Evolutionary conservation across 139 green algal species (phyloP).

Genomic region (Micromonas commoda): DNA sequence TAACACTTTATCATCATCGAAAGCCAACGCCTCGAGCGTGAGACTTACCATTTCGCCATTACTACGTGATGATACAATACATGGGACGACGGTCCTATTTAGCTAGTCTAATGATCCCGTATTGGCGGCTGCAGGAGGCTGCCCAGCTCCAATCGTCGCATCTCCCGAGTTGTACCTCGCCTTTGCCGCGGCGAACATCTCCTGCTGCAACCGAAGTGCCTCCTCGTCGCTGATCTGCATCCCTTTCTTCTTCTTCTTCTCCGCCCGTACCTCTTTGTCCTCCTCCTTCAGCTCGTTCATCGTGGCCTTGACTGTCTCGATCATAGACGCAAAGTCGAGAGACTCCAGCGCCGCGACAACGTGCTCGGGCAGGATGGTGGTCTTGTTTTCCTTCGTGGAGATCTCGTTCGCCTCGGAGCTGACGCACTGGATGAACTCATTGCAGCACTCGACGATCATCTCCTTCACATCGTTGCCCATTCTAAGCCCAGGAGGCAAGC

Average conservation of each 20-base stretch:
- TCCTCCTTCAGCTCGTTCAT: constrained; percentile 12
- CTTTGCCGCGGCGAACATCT: constrained; percentile 17
- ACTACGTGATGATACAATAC: too few relatives aligned
- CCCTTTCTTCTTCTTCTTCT: constrained; percentile 21
- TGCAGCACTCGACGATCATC: constrained; percentile 43
- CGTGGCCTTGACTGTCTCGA: neutral
- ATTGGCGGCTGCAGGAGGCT: neutral
- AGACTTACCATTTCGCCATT: too few relatives aligned
- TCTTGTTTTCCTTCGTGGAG: constrained; percentile 41
- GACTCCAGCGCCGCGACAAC: constrained; percentile 41
- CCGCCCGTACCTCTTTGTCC: neutral
- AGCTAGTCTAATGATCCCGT: neutral
- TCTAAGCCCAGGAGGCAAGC: constrained; percentile 34
- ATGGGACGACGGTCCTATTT: too few relatives aligned
- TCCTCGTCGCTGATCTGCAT: constrained; percentile 4
- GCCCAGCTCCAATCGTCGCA: neutral
- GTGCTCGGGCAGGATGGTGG: constrained; percentile 44
- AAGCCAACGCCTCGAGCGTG: too few relatives aligned
- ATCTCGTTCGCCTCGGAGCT: constrained; percentile 48
- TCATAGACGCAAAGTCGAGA: constrained; percentile 8
- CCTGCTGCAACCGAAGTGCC: constrained; percentile 6
- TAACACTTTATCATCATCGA: too few relatives aligned
- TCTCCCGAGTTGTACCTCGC: neutral
- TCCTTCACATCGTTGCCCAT: constrained; percentile 39
- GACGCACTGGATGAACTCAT: constrained; percentile 47